Evolutionary conservation across 306 rosid genomes (phyloP), one percentile per base, ranked within the genome.

Genomic region (Adenanthera pavonina): DNA sequence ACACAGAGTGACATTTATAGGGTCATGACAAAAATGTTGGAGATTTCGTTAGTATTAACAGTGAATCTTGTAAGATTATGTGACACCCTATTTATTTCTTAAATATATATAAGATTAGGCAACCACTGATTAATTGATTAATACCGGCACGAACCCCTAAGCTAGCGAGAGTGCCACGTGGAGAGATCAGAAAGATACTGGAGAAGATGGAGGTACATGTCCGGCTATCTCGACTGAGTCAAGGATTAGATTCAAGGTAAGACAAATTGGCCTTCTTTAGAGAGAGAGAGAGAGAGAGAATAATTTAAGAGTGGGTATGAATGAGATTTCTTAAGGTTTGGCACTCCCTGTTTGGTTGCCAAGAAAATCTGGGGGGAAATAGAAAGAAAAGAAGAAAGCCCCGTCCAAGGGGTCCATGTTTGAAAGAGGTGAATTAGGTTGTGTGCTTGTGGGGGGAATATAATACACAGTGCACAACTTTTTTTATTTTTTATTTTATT

Each of bases 151-250:
- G 86, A 91, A 76, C 74, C 78, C 61, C 34, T 47, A 79, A 41
- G 87, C 10, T 36, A 79, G 69, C 76, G 82, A 0, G 57, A 82
- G 5, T 80, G 92, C 95, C 98, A 95, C 97, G 94, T 94, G 97
- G 95, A 90, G 90, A 79, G 86, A 89, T 41, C 57, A 81, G 69
- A 79, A 77, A 84, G 76, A 46, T 61, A 33, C 6, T 77, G 64
- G 66, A 66, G 84, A 40, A 79, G 70, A 51, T 88, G 88, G 95
- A 92, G 87, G 84, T 85, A 84, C 77, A 3, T 87, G 92, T 74
- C 82, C 81, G 90, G 93, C 92, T 83, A 78, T 90, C 89, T 90
- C 87, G 89, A 88, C 91, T 87, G 87, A 78, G 88, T 88, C 91
- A 89, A 90, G 85, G 84, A 83, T 89, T 85, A 78, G 64, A 83